phyloP scores from a whole-genome alignment of 345 rosid species.

The Sisymbrium altissimum region DNA sequence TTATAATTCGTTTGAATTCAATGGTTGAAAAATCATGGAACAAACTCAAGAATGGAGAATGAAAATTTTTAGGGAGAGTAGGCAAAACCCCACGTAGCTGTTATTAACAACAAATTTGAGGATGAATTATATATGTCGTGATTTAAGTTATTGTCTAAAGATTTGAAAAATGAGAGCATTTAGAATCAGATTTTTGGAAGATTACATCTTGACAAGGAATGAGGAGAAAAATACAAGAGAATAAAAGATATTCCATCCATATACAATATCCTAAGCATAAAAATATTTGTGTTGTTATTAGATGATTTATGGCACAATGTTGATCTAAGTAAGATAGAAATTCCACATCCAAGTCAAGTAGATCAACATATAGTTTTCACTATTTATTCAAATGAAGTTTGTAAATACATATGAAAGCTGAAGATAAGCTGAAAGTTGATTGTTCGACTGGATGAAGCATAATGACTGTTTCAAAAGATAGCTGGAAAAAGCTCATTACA shows the following conservation, averaged over 20 bases:
- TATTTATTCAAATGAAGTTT: background rate
- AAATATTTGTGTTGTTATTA: background rate
- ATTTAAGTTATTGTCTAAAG: too few species aligned
- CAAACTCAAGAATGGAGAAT: too few species aligned
- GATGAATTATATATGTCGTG: too few species aligned
- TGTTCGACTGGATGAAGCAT: background rate
- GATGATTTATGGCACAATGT: background rate
- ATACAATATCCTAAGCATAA: background rate
- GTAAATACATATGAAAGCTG: background rate
- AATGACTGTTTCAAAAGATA: background rate
- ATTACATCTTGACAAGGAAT: too few species aligned
- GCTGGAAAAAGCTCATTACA: background rate
- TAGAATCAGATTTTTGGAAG: too few species aligned
- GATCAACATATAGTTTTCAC: background rate
- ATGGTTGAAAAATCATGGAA: too few species aligned
- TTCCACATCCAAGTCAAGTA: background rate
- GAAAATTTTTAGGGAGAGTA: too few species aligned
- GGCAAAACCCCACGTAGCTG: too few species aligned
- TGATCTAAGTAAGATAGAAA: background rate
- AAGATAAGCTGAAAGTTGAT: background rate
- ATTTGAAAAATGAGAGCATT: too few species aligned
- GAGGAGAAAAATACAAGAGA: background rate
- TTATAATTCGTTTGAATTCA: too few species aligned
- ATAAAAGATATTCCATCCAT: background rate
- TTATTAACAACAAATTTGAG: too few species aligned